Evolutionary conservation across 495 filamentous ascomycete species (phyloP).

Genomic region (Haplographium delicatum): DNA sequence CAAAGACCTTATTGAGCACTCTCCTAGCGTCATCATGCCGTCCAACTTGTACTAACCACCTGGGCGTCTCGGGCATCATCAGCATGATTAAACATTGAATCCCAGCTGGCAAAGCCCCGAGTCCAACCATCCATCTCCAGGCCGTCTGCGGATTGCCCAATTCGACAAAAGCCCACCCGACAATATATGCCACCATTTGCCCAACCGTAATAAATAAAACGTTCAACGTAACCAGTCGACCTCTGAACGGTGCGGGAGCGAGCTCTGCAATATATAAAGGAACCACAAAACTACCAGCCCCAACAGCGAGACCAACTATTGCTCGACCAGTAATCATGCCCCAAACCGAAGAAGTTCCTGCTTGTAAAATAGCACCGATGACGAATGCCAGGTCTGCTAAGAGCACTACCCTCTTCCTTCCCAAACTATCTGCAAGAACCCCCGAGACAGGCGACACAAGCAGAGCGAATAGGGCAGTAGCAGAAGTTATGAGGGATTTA

Average conservation of each 20-base stretch:
- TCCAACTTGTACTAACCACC: constrained; percentile 74
- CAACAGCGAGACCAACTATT: constrained; percentile 78
- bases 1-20: constrained; percentile 62
- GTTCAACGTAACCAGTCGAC: constrained; percentile 70
- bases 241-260: constrained; percentile 67
- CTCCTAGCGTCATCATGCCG: constrained; percentile 50
- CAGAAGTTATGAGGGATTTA: constrained; percentile 79
- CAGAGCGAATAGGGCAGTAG: constrained; percentile 74
- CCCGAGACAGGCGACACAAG: constrained; percentile 72
- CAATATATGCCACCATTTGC: constrained; percentile 78
- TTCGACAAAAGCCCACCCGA: constrained; percentile 63
- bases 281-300: constrained; percentile 74
- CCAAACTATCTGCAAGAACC: constrained; percentile 65
- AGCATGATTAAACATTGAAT: constrained; percentile 61
- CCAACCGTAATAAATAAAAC: constrained; percentile 79
- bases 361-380: constrained; percentile 68
- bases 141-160: constrained; percentile 44
- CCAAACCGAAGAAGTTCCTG: constrained; percentile 53
- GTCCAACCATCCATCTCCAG: constrained; percentile 88
- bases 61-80: constrained; percentile 76
- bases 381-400: constrained; percentile 74
- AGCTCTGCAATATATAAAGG: constrained; percentile 86
- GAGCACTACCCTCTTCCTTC: constrained; percentile 73
- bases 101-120: constrained; percentile 73
- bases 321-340: constrained; percentile 75